Conservation (phyloP, 2,329 filamentous ascomycete genomes). For the Aspergillus flavus region DNA sequence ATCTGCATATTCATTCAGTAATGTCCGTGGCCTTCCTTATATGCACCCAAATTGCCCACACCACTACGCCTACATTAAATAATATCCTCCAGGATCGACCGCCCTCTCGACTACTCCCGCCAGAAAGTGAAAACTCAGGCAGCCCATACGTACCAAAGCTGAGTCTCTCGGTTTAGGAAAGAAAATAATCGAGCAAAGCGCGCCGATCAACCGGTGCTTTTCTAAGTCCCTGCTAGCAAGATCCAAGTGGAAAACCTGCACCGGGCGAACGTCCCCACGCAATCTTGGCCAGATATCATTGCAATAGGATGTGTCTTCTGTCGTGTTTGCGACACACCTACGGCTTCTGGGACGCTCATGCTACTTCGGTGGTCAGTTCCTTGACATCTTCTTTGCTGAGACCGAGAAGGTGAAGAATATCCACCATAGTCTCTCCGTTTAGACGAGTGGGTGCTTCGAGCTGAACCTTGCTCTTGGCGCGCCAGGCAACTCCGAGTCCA, state of each 20-base stretch:
- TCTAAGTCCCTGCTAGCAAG: conserved; percentile 13
- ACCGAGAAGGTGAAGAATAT: conserved; percentile 62
- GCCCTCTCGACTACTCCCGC: background rate
- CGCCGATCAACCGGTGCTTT: background rate
- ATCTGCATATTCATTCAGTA: conserved; percentile 5
- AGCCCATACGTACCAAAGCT: background rate
- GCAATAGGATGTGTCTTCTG: background rate
- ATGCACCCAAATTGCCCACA: conserved; percentile 9
- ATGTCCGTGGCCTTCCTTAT: conserved; percentile 8
- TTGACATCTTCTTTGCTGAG: conserved; percentile 53
- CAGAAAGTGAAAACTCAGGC: background rate
- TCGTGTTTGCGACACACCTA: background rate
- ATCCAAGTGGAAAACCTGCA: conserved; percentile 5
- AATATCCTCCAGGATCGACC: background rate
- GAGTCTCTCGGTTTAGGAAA: background rate
- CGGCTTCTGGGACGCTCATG: conserved; percentile 4
- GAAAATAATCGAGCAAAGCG: background rate
- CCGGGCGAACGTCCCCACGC: conserved; percentile 3
- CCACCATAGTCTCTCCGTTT: conserved; percentile 60
- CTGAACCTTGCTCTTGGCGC: conserved; percentile 67
- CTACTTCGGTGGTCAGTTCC: conserved; percentile 39
- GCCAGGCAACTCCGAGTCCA: conserved; percentile 64
- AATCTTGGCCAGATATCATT: background rate
- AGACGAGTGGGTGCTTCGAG: conserved; percentile 61
- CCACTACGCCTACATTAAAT: conserved; percentile 16